Percentiles rank a stretch among this genome's conserved stretches.
phyloP scores from a whole-genome alignment of 768 basidiomycete genomes.

The Lactarius sp. region DNA sequence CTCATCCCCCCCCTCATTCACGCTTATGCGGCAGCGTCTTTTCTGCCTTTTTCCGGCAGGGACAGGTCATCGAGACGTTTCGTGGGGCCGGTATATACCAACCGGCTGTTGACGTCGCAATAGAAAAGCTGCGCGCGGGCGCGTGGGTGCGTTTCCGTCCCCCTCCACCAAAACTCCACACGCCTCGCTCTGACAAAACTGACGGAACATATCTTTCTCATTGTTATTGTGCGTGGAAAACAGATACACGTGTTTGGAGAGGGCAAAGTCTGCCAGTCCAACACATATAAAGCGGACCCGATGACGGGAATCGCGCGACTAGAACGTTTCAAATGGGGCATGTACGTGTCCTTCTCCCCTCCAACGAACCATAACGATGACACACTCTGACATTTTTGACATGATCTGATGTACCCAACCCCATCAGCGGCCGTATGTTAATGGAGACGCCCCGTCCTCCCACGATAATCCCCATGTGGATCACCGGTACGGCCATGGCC shows the following conservation, averaged over 20 bases:
- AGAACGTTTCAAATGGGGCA: slow-evolving; percentile 90
- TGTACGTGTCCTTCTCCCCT: slow-evolving; percentile 50
- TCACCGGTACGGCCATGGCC: slow-evolving; percentile 51
- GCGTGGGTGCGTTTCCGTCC: slow-evolving; percentile 62
- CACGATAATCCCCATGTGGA: slow-evolving; percentile 87
- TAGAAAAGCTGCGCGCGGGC: slow-evolving; percentile 73
- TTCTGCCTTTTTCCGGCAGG: slow-evolving; percentile 79
- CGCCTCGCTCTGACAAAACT: too few species aligned
- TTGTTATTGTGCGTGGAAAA: not conserved
- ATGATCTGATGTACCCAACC: too few species aligned
- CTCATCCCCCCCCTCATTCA: slow-evolving; percentile 28
- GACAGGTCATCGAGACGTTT: slow-evolving; percentile 90
- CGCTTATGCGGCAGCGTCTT: slow-evolving; percentile 51
- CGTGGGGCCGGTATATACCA: slow-evolving; percentile 89
- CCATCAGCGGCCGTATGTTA: slow-evolving; percentile 70
- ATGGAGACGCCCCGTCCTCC: slow-evolving; percentile 66
- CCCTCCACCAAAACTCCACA: too few species aligned
- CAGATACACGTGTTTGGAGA: slow-evolving; percentile 91
- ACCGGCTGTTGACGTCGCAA: slow-evolving; percentile 77
- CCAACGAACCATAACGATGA: too few species aligned
- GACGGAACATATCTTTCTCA: too few species aligned
- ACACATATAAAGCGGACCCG: slow-evolving; percentile 39
- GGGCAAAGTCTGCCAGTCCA: slow-evolving; percentile 78
- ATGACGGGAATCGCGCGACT: slow-evolving; percentile 45
- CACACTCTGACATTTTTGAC: too few species aligned